These are phyloP conservation scores for Blastobotrys proliferans DNA, from an alignment of 1,139 yeast genomes.

Conservation along the genomic window DNA sequence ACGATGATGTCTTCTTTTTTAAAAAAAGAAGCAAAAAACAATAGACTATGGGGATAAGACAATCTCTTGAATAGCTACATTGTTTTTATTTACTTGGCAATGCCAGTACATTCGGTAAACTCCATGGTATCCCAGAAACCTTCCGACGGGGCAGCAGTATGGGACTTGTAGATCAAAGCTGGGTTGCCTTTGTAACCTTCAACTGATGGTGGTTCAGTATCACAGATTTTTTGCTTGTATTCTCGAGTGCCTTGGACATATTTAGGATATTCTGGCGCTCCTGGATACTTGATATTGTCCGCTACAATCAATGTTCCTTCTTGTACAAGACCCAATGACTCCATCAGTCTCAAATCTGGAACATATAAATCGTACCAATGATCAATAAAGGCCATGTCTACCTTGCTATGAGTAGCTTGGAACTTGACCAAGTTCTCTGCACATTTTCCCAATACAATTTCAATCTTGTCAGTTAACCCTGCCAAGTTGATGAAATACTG, in stretches of 20 bases:
- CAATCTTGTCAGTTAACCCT: slow-evolving; percentile 20
- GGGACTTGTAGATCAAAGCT: neutral
- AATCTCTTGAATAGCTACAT: no score
- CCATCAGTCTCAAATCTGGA: slow-evolving; percentile 12
- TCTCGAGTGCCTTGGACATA: slow-evolving; percentile 9
- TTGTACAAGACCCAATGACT: slow-evolving; percentile 17
- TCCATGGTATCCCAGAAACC: no score
- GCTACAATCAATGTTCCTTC: slow-evolving; percentile 19
- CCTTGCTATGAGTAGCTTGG: slow-evolving; percentile 12
- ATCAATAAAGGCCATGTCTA: slow-evolving; percentile 21
- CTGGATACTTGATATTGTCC: slow-evolving; percentile 19
- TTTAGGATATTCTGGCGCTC: slow-evolving; percentile 8
- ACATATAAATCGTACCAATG: slow-evolving; percentile 21
- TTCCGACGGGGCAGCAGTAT: no score
- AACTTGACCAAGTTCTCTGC: slow-evolving; percentile 15
- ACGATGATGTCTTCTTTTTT: no score
- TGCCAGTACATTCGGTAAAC: no score
- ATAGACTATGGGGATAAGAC: no score
- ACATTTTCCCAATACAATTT: slow-evolving; percentile 22
- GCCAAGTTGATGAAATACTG: slow-evolving; percentile 18
- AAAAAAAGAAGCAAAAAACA: no score
- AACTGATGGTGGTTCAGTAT: neutral
- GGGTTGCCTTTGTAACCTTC: neutral
- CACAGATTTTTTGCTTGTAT: slow-evolving; percentile 3
- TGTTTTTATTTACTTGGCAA: no score